phyloP scores from a whole-genome alignment of 257 asterid species.

The Mentha longifolia region DNA sequence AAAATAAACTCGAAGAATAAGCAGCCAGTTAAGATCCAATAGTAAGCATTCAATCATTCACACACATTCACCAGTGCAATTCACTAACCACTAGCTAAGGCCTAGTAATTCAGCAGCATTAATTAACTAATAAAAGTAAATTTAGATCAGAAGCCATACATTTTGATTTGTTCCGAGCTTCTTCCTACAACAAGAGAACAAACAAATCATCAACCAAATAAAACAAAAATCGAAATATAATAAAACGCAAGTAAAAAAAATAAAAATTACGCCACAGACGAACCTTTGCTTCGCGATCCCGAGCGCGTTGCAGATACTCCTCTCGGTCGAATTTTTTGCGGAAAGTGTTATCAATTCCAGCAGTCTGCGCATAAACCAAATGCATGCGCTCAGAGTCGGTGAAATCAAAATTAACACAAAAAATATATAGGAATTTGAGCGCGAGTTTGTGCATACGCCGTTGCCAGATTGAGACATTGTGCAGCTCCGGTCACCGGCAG shows the following conservation, averaged over 20 bases:
- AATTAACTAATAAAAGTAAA: slow-evolving; percentile 24
- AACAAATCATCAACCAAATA: slow-evolving; percentile 14
- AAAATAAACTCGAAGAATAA: slow-evolving; percentile 18
- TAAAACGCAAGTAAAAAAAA: not conserved
- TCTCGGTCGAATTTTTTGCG: slow-evolving; percentile 89
- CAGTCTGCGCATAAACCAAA: slow-evolving; percentile 51
- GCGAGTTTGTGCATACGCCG: slow-evolving; percentile 47
- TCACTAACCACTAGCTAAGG: slow-evolving; percentile 19
- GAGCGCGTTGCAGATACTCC: slow-evolving; percentile 93
- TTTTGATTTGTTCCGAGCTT: slow-evolving; percentile 54
- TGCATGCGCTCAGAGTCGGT: not conserved
- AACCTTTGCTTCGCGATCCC: slow-evolving; percentile 90
- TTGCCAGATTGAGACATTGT: slow-evolving; percentile 72
- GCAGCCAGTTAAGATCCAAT: slow-evolving; percentile 16
- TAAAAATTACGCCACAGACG: slow-evolving; percentile 1
- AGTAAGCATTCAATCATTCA: slow-evolving; percentile 17
- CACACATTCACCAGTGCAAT: slow-evolving; percentile 16
- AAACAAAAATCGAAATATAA: not conserved
- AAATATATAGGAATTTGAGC: slow-evolving; percentile 10
- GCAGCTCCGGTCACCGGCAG: slow-evolving; percentile 24
- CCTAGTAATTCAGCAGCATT: slow-evolving; percentile 21
- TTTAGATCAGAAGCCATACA: slow-evolving; percentile 43
- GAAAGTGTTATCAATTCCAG: slow-evolving; percentile 92
- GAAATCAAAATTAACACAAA: slow-evolving; percentile 17
- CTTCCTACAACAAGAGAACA: slow-evolving; percentile 52